These are phyloP conservation scores for Primulina eburnea DNA, from an alignment of 257 asterid species.

Conservation along the genomic window DNA sequence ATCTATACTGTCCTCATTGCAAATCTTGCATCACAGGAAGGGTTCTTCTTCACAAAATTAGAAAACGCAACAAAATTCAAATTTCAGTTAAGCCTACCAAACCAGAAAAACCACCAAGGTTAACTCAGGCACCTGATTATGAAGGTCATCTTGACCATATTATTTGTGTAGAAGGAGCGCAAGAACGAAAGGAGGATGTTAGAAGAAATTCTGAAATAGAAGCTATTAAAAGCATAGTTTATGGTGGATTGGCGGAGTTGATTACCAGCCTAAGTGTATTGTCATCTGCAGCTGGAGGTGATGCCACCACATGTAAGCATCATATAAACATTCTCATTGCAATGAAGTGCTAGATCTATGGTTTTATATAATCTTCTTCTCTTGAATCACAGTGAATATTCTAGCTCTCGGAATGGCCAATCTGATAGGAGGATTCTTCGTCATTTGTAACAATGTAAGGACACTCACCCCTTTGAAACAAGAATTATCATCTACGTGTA, in stretches of 20 bases:
- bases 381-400: slow-evolving; percentile 57
- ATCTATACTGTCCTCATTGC: slow-evolving; percentile 86
- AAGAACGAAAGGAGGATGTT: slow-evolving; percentile 28
- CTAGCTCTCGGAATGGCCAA: slow-evolving; percentile 76
- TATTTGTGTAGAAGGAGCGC: slow-evolving; percentile 17
- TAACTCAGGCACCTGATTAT: slow-evolving; percentile 22
- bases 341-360: neutral
- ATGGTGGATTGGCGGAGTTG: slow-evolving; percentile 73
- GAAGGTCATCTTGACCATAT: slow-evolving; percentile 20
- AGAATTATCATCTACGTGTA: neutral
- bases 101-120: slow-evolving; percentile 24
- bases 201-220: slow-evolving; percentile 46
- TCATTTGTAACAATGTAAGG: slow-evolving; percentile 77
- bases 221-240: slow-evolving; percentile 72
- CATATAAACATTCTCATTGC: neutral
- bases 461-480: neutral
- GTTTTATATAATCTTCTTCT: slow-evolving; percentile 3
- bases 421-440: slow-evolving; percentile 79
- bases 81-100: slow-evolving; percentile 45
- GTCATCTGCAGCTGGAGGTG: slow-evolving; percentile 81
- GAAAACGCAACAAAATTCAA: slow-evolving; percentile 53
- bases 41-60: slow-evolving; percentile 77
- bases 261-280: slow-evolving; percentile 70
- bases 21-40: slow-evolving; percentile 83
- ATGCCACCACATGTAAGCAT: slow-evolving; percentile 67